These are phyloP conservation scores for Euphorbia pulcherrima DNA, from an alignment of 345 rosid genomes.

Conservation along the genomic window DNA sequence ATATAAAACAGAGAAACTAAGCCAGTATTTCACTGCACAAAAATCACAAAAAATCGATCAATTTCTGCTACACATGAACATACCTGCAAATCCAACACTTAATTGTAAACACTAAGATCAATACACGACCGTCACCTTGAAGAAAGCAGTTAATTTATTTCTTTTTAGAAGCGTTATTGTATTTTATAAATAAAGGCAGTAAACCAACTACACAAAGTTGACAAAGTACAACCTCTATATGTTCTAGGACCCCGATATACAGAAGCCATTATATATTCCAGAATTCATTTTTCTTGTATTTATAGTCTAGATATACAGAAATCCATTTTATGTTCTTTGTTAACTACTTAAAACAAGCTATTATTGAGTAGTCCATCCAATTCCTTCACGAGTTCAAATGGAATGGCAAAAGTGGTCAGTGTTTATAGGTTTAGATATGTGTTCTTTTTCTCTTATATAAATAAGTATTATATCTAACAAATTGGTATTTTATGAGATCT, in stretches of 20 bases:
- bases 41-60: too few species aligned
- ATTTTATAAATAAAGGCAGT: conserved; percentile 3
- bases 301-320: not conserved
- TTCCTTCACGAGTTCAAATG: not conserved
- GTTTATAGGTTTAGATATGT: not conserved
- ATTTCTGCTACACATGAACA: too few species aligned
- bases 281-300: not conserved
- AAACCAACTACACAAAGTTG: not conserved
- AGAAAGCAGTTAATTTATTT: conserved; percentile 15
- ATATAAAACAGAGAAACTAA: too few species aligned
- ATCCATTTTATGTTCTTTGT: not conserved
- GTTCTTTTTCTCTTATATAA: not conserved
- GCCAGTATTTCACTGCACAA: too few species aligned
- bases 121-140: conserved; percentile 12
- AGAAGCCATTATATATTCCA: not conserved
- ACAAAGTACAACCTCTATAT: conserved; percentile 6
- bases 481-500: not conserved
- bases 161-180: conserved; percentile 17
- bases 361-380: not conserved
- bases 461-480: not conserved
- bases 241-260: not conserved
- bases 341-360: not conserved
- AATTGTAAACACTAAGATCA: conserved; percentile 16
- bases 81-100: conserved; percentile 9
- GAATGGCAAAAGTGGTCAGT: not conserved